A percentile compares a stretch with the other conserved stretches of the same genome.
These are phyloP conservation scores for Peterozyma toletana DNA, from an alignment of 805 yeast species.

Conservation along the genomic window DNA sequence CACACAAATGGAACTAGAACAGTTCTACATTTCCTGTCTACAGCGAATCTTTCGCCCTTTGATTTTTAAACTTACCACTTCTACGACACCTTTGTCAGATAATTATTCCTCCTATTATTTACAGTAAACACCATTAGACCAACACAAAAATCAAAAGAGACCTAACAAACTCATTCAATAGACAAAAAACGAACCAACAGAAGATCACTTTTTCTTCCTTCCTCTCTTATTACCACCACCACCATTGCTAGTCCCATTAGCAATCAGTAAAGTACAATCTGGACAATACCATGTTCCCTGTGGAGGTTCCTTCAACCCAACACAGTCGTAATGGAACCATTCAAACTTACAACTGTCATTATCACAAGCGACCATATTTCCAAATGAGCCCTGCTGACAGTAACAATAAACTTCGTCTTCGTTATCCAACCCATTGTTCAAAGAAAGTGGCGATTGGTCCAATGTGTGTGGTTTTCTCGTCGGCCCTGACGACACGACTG, in stretches of 20 bases:
- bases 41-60: too few relatives aligned
- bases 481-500: not conserved
- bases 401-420: slow-evolving; percentile 76
- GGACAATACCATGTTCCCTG: slow-evolving; percentile 97
- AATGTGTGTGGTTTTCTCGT: not conserved
- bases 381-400: slow-evolving; percentile 88
- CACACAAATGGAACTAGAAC: too few relatives aligned
- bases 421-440: slow-evolving; percentile 20
- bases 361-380: slow-evolving; percentile 67
- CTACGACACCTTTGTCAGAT: too few relatives aligned
- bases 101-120: too few relatives aligned
- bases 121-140: too few relatives aligned
- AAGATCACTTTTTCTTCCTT: slow-evolving; percentile 13
- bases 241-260: slow-evolving; percentile 9
- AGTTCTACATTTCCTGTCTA: too few relatives aligned
- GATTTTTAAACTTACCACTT: too few relatives aligned
- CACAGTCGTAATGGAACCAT: slow-evolving; percentile 97
- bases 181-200: not conserved
- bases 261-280: slow-evolving; percentile 48
- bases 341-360: slow-evolving; percentile 80
- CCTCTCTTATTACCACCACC: slow-evolving; percentile 15
- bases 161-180: too few relatives aligned
- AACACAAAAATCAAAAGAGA: too few relatives aligned
- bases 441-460: not conserved
- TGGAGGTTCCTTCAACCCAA: slow-evolving; percentile 90